Percentiles rank a stretch among this genome's conserved stretches.
Conservation (phyloP, 2,329 filamentous ascomycete genomes). For the Colletotrichum sp. region DNA sequence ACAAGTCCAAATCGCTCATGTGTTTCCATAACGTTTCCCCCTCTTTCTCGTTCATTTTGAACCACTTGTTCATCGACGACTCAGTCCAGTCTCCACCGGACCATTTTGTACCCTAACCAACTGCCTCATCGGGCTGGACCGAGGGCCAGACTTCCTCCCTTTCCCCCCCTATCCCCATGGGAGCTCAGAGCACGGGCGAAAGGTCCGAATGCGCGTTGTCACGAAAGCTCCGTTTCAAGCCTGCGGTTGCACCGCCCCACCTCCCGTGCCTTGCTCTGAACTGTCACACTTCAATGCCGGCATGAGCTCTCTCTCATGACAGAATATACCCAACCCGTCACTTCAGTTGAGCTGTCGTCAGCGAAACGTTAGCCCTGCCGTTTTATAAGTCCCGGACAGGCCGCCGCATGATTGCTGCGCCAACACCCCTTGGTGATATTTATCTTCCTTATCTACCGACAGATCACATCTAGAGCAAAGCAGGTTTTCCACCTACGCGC, state of each 20-base stretch:
- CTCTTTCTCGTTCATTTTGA: background rate
- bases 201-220: slow-evolving; percentile 10
- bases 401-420: background rate
- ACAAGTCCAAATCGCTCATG: background rate
- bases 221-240: slow-evolving; percentile 17
- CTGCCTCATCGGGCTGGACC: slow-evolving; percentile 17
- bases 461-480: background rate
- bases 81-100: background rate
- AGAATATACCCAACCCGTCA: background rate
- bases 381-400: background rate
- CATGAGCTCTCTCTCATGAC: background rate
- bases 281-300: slow-evolving; percentile 13
- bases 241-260: slow-evolving; percentile 15
- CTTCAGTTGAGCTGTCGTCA: background rate
- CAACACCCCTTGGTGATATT: background rate
- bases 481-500: background rate
- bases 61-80: background rate
- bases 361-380: background rate
- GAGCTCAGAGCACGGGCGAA: slow-evolving; percentile 7
- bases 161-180: background rate
- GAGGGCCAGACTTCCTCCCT: background rate
- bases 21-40: background rate
- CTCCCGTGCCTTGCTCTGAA: background rate
- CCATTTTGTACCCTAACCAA: background rate
- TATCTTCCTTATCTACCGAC: background rate